Percentiles rank a stretch among this genome's conserved stretches.
Conservation (phyloP, 208 protist genomes). For the Wallacemonas sp. region DNA sequence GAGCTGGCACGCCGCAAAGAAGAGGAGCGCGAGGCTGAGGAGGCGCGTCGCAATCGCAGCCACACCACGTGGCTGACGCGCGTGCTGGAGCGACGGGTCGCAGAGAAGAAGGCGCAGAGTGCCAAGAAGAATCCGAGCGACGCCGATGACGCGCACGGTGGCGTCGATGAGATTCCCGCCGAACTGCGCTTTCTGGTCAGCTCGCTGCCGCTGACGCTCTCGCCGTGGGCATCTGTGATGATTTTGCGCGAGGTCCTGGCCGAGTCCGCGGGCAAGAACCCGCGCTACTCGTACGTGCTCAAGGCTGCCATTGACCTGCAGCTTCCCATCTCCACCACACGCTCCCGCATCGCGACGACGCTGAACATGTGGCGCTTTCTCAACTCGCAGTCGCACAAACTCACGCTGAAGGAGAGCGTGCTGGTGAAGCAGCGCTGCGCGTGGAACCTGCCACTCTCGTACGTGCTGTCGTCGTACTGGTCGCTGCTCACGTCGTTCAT, state of each 20-base stretch:
- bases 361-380: constrained; percentile 91
- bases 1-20: constrained; percentile 1
- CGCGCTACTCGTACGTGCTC: constrained; percentile 89
- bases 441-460: constrained; percentile 81
- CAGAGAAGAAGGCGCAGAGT: background rate
- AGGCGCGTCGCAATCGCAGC: background rate
- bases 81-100: constrained; percentile 1
- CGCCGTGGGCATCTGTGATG: constrained; percentile 85
- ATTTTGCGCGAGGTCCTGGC: constrained; percentile 88
- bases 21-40: constrained; percentile 1
- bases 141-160: constrained; percentile 31
- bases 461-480: constrained; percentile 90
- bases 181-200: constrained; percentile 86
- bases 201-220: constrained; percentile 80
- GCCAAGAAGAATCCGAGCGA: constrained; percentile 6
- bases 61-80: background rate
- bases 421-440: constrained; percentile 83
- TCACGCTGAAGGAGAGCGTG: constrained; percentile 67
- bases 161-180: constrained; percentile 70
- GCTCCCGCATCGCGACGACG: constrained; percentile 85
- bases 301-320: constrained; percentile 89
- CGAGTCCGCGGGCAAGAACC: constrained; percentile 81
- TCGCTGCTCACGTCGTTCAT: constrained; percentile 76
- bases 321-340: constrained; percentile 85
- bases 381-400: constrained; percentile 82